Evolutionary conservation across 1,139 yeast genomes (phyloP).

Genomic region (Magnusiomyces magnusii): DNA sequence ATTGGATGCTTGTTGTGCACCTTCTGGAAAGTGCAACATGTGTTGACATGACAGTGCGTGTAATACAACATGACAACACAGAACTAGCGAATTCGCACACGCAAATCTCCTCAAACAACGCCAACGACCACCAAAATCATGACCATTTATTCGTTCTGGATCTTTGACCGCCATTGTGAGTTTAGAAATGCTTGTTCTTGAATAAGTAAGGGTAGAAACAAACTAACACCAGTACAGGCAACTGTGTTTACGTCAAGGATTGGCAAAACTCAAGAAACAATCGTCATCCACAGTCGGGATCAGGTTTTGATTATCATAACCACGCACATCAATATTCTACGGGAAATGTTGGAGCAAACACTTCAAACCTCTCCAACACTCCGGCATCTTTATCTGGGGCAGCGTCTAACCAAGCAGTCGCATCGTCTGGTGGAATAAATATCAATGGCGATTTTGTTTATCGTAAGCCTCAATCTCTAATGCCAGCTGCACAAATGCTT

Average conservation of each 20-base stretch:
- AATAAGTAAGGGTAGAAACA: no score
- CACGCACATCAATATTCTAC: neutral
- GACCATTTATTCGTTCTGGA: constrained; percentile 74
- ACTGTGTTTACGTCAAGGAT: constrained; percentile 60
- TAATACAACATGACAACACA: no score
- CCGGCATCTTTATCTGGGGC: neutral
- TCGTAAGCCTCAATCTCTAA: neutral
- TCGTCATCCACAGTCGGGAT: constrained; percentile 13
- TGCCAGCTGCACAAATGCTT: neutral
- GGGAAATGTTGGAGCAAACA: constrained; percentile 10
- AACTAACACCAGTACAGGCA: constrained; percentile 33
- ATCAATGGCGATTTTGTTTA: constrained; percentile 4
- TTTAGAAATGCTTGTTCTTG: constrained; percentile 6
- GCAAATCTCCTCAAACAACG: no score
- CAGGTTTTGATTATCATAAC: no score
- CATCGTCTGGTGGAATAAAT: neutral
- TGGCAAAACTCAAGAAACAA: constrained; percentile 10
- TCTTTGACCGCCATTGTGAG: constrained; percentile 79
- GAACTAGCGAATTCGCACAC: no score
- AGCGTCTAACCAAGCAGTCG: neutral
- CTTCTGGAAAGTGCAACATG: no score
- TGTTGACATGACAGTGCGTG: no score
- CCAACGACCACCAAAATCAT: constrained; percentile 24
- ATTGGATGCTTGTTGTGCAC: no score
- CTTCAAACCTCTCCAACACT: neutral